Conservation (phyloP, 495 filamentous ascomycete genomes). For the Penicillium pulvis region DNA sequence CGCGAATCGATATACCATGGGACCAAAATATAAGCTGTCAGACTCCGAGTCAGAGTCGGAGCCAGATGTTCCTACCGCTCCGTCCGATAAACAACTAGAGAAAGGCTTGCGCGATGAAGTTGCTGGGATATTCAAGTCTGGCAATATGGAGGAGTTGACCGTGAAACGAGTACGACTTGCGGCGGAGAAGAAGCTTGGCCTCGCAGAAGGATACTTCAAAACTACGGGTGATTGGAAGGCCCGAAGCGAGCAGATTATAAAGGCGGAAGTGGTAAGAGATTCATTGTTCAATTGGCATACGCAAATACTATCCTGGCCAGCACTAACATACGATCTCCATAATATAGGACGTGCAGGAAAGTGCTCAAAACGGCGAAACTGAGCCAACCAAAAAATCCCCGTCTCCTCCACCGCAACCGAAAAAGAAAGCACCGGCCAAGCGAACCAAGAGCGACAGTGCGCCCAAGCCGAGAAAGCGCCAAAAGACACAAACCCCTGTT, state of each 20-base stretch:
- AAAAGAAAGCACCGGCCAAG: constrained; percentile 29
- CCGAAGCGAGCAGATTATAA: constrained; percentile 75
- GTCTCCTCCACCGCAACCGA: constrained; percentile 20
- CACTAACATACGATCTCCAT: not conserved
- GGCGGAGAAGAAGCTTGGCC: constrained; percentile 63
- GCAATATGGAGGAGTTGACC: constrained; percentile 66
- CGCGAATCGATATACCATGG: constrained; percentile 33
- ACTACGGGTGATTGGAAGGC: constrained; percentile 67
- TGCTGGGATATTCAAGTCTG: constrained; percentile 54
- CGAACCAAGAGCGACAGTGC: constrained; percentile 24
- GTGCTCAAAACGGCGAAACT: constrained; percentile 16
- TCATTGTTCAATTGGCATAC: not conserved
- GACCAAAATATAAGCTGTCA: constrained; percentile 36
- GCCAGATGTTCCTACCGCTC: not conserved
- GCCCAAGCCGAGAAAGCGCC: constrained; percentile 37
- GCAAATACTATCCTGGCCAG: not conserved
- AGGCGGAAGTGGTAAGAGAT: constrained; percentile 65
- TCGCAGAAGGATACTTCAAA: constrained; percentile 73
- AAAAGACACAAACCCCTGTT: constrained; percentile 35
- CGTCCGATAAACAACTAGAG: constrained; percentile 42
- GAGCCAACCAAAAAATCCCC: constrained; percentile 13
- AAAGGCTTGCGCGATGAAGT: constrained; percentile 62
- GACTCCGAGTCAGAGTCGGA: constrained; percentile 39
- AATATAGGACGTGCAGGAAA: constrained; percentile 36
- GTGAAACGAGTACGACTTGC: constrained; percentile 71